Evolutionary conservation across 2,329 filamentous ascomycete species (phyloP), one percentile per base, ranked within the genome.

Genomic region (Aureobasidium sp.): DNA sequence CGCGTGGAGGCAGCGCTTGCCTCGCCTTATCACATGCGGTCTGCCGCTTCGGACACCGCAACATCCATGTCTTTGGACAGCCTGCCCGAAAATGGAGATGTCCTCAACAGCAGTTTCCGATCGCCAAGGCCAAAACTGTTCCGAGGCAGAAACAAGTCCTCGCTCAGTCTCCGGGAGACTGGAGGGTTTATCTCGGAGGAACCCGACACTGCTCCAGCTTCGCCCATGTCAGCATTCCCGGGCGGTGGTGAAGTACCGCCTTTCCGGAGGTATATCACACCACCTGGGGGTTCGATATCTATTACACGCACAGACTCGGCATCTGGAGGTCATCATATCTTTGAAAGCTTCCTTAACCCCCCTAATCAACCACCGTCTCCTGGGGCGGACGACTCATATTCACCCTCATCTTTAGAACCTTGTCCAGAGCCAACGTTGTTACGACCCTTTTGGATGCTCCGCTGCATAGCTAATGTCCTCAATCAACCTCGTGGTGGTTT

Each of bases 361-460:
- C 51, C 65, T 32, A 66, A 66, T 20, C 64, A 46, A 66, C 71
- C 51, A 59, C 66, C 65, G 2, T 73, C 71, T 9, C 72, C 71
- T 29, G 66, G 68, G 24, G 69, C 69, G 7, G 67, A 64, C 6
- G 79, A 82, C 13, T 78, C 77, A 52, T 80, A 76, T 3, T 84
- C 88, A 0, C 92, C 92, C 13, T 82, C 87, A 26, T 85, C 91
- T 0, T 81, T 99, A 5, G 94, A 99, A 71, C 89, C 94, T 3
- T 99, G 95, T 72, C 94, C 94, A 0, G 90, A 88, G 39, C 91
- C 95, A 44, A 87, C 88, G 64, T 82, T 97, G 69, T 81, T 97
- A n/a, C 87, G 94, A 24, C 95, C 94, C 1, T 99, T 97, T 74
- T 99, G 94, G 94, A 81, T 99, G 48, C 96, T 99, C 90, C 87